These are phyloP conservation scores for Biscogniauxia mediterranea DNA, from an alignment of 2,329 filamentous ascomycete genomes.

Conservation along the genomic window DNA sequence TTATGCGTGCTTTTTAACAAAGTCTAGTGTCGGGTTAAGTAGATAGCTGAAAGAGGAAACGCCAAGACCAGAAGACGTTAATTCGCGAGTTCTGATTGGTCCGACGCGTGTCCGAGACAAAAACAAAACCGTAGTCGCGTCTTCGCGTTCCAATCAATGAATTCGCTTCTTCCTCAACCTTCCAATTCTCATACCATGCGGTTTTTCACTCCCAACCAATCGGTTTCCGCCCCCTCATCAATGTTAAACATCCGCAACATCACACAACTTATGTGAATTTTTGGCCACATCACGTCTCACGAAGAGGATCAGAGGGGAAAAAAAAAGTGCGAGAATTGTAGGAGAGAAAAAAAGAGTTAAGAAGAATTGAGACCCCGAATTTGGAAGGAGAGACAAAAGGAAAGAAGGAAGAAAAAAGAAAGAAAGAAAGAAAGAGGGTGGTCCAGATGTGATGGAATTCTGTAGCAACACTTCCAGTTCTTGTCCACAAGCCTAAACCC, in stretches of 20 bases:
- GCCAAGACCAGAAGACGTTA: neutral
- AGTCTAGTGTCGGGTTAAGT: neutral
- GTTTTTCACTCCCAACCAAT: slow-evolving; percentile 7
- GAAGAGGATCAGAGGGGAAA: too few relatives aligned
- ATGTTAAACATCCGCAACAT: slow-evolving; percentile 19
- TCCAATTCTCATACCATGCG: slow-evolving; percentile 1
- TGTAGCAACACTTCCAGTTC: neutral
- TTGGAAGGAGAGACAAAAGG: neutral
- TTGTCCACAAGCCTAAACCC: neutral
- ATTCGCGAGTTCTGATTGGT: slow-evolving; percentile 1
- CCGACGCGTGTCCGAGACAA: slow-evolving; percentile 1
- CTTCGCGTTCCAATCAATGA: slow-evolving; percentile 8
- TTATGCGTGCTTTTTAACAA: neutral
- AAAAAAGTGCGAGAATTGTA: neutral
- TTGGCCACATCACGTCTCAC: neutral
- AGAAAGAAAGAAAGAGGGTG: neutral
- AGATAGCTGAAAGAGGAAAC: neutral
- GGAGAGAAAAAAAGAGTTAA: neutral
- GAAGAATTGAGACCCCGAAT: neutral
- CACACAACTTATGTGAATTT: neutral
- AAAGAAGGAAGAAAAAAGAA: too few relatives aligned
- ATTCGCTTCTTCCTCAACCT: neutral
- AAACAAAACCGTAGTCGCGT: slow-evolving; percentile 1
- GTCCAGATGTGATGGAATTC: neutral
- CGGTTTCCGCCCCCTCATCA: slow-evolving; percentile 9